Evolutionary conservation across 495 filamentous ascomycete species (phyloP), one percentile per base, ranked within the genome.

Genomic region (Bombardia bombarda): DNA sequence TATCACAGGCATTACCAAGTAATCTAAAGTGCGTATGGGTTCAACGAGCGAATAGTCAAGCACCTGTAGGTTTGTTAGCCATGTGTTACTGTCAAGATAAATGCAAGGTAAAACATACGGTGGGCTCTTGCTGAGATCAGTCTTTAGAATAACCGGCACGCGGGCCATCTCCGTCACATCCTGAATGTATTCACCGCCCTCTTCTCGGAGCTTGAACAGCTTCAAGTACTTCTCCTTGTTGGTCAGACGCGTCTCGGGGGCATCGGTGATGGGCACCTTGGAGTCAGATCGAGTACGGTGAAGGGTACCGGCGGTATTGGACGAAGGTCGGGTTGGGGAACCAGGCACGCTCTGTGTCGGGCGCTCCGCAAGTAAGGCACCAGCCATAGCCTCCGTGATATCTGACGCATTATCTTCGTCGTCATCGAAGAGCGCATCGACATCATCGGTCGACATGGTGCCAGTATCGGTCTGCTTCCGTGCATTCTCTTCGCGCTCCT

Each of bases 111-210:
- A 46, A 52, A 86, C 90, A 72, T 84, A 97, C 87, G 92, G 92
- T 67, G 92, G 92, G 63, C 92, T 97, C 84, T 97, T 98, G 72
- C 75, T 86, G 54, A 98, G 75, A 67, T 98, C 92, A 25, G 92
- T 98, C 80, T 96, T 98, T 39, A 98, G 67, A 54, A 97, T 95
- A 45, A 98, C 86, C 3, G 92, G 92, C 38, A 98, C 87, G 42
- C 89, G 75, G 26, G 88, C 90, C 87, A 98, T 95, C 74, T 98
- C 92, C 20, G 80, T 87, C 47, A 98, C 89, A 61, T 97, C 92
- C 62, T 98, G 92, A 55, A 98, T 95, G 68, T 93, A 90, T 41
- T 96, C 87, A 25, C 93, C 89, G 48, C 84, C 83, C 66, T 93
- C 88, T 56, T 98, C 93, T 33, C 93, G 72, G 52, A 98, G 69